phyloP scores from a whole-genome alignment of 441 rosid genomes.

The Populus hybrid region DNA sequence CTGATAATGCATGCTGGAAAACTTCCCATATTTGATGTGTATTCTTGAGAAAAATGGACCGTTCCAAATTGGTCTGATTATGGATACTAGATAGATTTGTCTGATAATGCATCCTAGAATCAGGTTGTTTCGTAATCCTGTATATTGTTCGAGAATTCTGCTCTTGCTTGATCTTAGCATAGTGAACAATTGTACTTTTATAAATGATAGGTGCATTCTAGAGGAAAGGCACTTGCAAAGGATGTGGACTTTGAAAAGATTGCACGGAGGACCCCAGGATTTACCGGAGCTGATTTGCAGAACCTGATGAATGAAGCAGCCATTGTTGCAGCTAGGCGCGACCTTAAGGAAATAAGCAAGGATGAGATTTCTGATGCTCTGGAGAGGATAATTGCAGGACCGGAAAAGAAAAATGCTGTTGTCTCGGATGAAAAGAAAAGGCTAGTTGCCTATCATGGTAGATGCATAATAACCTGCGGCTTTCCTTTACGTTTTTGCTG shows the following conservation, averaged over 20 bases:
- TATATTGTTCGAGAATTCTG: not conserved
- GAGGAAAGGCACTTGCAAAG: conserved; percentile 83
- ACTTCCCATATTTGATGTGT: not conserved
- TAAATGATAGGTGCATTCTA: conserved; percentile 68
- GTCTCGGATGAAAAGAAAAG: conserved; percentile 88
- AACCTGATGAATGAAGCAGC: conserved; percentile 97
- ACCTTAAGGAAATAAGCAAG: conserved; percentile 92
- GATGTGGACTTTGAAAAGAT: conserved; percentile 88
- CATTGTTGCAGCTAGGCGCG: conserved; percentile 90
- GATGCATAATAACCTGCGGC: not conserved
- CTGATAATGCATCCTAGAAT: not conserved
- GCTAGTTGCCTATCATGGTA: conserved; percentile 91
- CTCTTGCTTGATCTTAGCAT: not conserved
- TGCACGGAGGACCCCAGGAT: conserved; percentile 89
- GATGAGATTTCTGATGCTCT: conserved; percentile 95
- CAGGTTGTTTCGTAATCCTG: not conserved
- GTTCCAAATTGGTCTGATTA: not conserved
- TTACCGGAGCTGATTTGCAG: conserved; percentile 93
- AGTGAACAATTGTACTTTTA: conserved; percentile 2
- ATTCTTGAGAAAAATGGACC: not conserved
- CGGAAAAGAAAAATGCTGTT: conserved; percentile 93
- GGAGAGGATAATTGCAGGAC: conserved; percentile 97
- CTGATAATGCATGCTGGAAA: not conserved
- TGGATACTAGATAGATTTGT: not conserved
- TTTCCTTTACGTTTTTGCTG: not conserved